Evolutionary conservation across 192 early-diverging fungal species (phyloP), one percentile per base, ranked within the genome.

Genomic region (Coemansia sp.): DNA sequence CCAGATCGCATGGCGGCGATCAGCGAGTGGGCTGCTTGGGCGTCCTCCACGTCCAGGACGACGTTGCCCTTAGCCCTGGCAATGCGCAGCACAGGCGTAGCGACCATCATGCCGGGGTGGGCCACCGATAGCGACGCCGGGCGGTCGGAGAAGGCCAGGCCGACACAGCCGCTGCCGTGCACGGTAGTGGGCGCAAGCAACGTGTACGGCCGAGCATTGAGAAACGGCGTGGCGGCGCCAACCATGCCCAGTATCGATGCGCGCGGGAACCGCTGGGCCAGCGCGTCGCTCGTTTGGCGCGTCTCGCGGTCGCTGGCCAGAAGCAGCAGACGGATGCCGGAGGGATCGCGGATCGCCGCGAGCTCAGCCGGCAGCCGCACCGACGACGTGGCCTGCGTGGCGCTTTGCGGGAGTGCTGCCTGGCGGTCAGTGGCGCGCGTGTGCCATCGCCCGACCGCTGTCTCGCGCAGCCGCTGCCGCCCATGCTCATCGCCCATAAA

Each of bases 391-490:
- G 73, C 79, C 27, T 65, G 63, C 5, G 74, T 82, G 4, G 61
- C 73, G 25, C 70, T 73, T 12, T 25, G 22, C 3, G 49, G 49
- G 12, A 53, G 49, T 7, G 7, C 49, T 14, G 49, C 49, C 27
- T 31, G 49, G 27, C 49, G 25, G 53, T 75, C 78, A 12, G 68
- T 75, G 2, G 62, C 40, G 2, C 39, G 36, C 43, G 65, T 75
- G 62, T 81, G 78, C 78, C 78, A 81, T 25, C 78, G 68, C 17
- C 78, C 78, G 1, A 81, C 78, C 0, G 78, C 72, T 1, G 62
- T 54, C 38, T 81, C 78, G 20, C 78, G 78, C 62, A 81, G 56
- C 9, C 78, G 43, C 42, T 81, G 78, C 25, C 78, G 61, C 4
- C 78, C 78, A 41, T 81, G 78, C 38, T 59, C 40, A 36, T 82